phyloP scores from a whole-genome alignment of 345 rosid genomes.

The Populus nigra region DNA sequence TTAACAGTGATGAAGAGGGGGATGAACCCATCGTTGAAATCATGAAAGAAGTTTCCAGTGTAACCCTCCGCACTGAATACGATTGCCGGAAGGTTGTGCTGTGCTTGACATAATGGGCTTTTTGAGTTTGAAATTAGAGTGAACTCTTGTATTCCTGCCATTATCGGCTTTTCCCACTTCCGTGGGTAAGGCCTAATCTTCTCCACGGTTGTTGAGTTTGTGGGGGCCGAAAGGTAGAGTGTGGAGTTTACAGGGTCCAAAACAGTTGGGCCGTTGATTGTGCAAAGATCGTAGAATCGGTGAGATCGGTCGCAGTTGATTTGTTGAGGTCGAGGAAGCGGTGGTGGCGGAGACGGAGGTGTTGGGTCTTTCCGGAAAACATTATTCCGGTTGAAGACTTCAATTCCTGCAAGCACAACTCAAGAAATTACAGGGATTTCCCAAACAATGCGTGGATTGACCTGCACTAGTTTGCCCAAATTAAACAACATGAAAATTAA shows the following conservation, averaged over 20 bases:
- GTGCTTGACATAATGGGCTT: conserved; percentile 27
- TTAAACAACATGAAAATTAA: too few relatives aligned
- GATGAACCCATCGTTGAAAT: conserved; percentile 58
- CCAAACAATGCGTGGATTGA: too few relatives aligned
- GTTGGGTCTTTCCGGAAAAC: background rate
- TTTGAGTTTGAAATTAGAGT: conserved; percentile 33
- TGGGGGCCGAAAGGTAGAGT: conserved; percentile 27
- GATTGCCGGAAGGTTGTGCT: conserved; percentile 46
- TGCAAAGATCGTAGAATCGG: conserved; percentile 44
- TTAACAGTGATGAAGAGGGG: conserved; percentile 60
- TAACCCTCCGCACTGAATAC: conserved; percentile 62
- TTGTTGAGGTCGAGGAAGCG: background rate
- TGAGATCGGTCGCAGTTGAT: conserved; percentile 54
- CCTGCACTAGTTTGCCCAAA: too few relatives aligned
- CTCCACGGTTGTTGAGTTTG: background rate
- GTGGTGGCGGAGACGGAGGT: background rate
- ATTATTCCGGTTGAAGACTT: background rate
- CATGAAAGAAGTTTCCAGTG: conserved; percentile 67
- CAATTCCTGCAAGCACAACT: background rate
- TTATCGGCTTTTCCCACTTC: conserved; percentile 38
- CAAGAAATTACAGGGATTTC: too few relatives aligned
- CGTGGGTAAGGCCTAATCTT: conserved; percentile 59
- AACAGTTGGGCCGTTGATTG: conserved; percentile 40
- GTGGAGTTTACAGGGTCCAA: conserved; percentile 39
- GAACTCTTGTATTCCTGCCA: conserved; percentile 42